These are phyloP conservation scores for Tylopilus intermedius DNA, from an alignment of 768 basidiomycete species.

Conservation along the genomic window DNA sequence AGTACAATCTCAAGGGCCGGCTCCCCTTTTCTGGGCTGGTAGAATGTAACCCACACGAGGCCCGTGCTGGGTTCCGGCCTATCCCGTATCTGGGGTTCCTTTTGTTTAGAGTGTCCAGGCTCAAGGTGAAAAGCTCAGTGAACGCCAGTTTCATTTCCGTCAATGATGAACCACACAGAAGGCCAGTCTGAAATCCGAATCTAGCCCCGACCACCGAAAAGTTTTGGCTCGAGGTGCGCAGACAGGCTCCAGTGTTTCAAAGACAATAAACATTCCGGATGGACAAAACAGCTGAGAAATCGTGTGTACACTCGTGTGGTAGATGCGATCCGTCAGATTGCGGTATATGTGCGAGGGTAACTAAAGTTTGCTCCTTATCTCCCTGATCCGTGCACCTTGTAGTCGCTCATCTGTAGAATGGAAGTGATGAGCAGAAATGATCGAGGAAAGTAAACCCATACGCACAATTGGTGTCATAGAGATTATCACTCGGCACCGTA, in stretches of 20 bases:
- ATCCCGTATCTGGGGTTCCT: conserved; percentile 13
- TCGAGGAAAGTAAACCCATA: conserved; percentile 3
- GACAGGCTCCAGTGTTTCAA: too few species aligned
- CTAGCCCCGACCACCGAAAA: neutral
- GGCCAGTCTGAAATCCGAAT: neutral
- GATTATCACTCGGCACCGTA: conserved; percentile 63
- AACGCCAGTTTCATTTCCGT: conserved; percentile 5
- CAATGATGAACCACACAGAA: neutral
- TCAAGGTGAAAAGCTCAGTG: too few species aligned
- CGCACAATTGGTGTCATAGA: conserved; percentile 83
- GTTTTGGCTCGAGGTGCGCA: too few species aligned
- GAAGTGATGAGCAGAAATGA: neutral
- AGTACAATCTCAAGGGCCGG: neutral
- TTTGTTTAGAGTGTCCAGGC: conserved; percentile 8
- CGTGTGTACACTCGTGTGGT: too few species aligned
- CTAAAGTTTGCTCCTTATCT: conserved; percentile 37
- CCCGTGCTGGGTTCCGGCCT: neutral
- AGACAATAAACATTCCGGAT: neutral
- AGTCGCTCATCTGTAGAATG: conserved; percentile 39
- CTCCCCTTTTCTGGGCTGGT: neutral
- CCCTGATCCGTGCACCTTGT: conserved; percentile 38
- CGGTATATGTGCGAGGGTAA: neutral
- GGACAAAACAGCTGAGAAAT: neutral
- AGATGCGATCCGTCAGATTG: neutral
- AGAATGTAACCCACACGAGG: conserved; percentile 14